A percentile compares a stretch with the other conserved stretches of the same genome.
These are phyloP conservation scores for Larix sibirica DNA, from an alignment of 83 land plant genomes.

Conservation along the genomic window DNA sequence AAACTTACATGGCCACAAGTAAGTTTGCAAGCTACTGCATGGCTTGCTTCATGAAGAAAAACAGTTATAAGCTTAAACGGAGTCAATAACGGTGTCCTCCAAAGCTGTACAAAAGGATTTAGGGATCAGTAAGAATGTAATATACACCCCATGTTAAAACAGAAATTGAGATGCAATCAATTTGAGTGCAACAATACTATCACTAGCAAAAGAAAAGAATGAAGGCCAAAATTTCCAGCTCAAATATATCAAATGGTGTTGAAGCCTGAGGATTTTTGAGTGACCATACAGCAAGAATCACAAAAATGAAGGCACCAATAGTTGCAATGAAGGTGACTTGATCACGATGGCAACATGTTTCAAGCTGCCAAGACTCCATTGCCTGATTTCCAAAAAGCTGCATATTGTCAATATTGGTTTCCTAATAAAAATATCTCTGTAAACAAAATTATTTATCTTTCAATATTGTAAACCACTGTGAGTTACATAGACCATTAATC, in stretches of 20 bases:
- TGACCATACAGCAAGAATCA: slow-evolving; percentile 70
- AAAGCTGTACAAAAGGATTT: slow-evolving; percentile 59
- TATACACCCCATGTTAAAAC: not conserved
- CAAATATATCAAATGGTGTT: not conserved
- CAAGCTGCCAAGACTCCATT: slow-evolving; percentile 78
- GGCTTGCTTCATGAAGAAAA: slow-evolving; percentile 98
- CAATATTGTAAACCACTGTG: not conserved
- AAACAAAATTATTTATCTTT: not conserved
- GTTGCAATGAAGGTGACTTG: slow-evolving; percentile 66
- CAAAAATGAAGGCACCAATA: slow-evolving; percentile 75
- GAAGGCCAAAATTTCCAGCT: not conserved
- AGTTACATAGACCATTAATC: not conserved
- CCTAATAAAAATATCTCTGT: not conserved
- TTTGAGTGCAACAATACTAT: slow-evolving; percentile 1
- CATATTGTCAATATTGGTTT: not conserved
- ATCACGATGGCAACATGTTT: slow-evolving; percentile 64
- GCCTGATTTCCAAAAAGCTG: slow-evolving; percentile 13
- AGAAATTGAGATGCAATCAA: not conserved
- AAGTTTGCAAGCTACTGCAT: slow-evolving; percentile 94
- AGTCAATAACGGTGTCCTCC: slow-evolving; percentile 92
- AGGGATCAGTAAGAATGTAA: not conserved
- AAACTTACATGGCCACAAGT: slow-evolving; percentile 90
- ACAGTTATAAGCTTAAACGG: slow-evolving; percentile 99
- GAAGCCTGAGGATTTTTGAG: not conserved
- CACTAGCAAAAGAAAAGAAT: not conserved